Evolutionary conservation across 2,329 filamentous ascomycete species (phyloP).

Genomic region (Capronia epimyces): DNA sequence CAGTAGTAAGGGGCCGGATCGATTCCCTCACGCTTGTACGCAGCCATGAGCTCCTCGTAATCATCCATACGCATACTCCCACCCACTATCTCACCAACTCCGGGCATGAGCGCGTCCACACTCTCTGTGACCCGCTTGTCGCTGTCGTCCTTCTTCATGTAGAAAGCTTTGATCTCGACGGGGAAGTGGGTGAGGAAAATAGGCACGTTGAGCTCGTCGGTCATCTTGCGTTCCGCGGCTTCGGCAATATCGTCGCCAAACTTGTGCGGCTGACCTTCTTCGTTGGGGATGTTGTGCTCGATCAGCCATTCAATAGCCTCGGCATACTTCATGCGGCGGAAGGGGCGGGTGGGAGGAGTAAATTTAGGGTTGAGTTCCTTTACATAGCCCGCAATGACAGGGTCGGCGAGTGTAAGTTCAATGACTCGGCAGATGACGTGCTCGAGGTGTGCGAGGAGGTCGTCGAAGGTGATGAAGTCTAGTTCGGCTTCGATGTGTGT

Average conservation of each 20-base stretch:
- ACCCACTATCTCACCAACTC: slow-evolving; percentile 94
- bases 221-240: slow-evolving; percentile 94
- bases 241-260: slow-evolving; percentile 98
- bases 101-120: slow-evolving; percentile 83
- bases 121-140: slow-evolving; percentile 85
- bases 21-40: slow-evolving; percentile 82
- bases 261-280: slow-evolving; percentile 73
- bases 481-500: slow-evolving; percentile 95
- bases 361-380: slow-evolving; percentile 89
- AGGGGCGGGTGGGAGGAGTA: slow-evolving; percentile 72
- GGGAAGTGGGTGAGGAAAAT: slow-evolving; percentile 98
- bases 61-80: slow-evolving; percentile 94
- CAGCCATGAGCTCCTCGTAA: slow-evolving; percentile 81
- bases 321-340: slow-evolving; percentile 88
- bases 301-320: slow-evolving; percentile 93
- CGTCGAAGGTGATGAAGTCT: slow-evolving; percentile 89
- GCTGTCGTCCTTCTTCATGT: slow-evolving; percentile 84
- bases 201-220: slow-evolving; percentile 87
- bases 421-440: slow-evolving; percentile 81
- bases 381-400: slow-evolving; percentile 65
- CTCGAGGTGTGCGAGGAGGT: slow-evolving; percentile 83
- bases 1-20: slow-evolving; percentile 86
- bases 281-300: slow-evolving; percentile 81
- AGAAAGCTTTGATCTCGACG: slow-evolving; percentile 95
- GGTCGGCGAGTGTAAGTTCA: slow-evolving; percentile 68